These are phyloP conservation scores for Elaeis guineensis DNA, from an alignment of 176 grass and related monocot genomes.

Conservation along the genomic window DNA sequence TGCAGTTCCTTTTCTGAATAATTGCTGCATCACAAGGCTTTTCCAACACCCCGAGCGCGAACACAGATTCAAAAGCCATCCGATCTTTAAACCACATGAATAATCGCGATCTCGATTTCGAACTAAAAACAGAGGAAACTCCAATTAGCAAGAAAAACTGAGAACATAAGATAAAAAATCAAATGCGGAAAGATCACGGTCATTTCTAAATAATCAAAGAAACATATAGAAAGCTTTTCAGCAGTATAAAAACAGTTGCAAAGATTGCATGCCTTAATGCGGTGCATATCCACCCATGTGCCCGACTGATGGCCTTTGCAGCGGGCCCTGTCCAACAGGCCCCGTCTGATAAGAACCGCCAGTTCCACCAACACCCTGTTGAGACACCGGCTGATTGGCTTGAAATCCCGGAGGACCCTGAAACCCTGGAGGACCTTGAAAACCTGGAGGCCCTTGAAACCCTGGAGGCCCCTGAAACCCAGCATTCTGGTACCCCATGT, in stretches of 20 bases:
- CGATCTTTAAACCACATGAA: constrained; percentile 77
- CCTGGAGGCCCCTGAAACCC: constrained; percentile 42
- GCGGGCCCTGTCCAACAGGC: constrained; percentile 40
- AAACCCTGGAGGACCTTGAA: constrained; percentile 72
- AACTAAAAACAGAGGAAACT: constrained; percentile 53
- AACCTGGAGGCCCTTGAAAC: constrained; percentile 73
- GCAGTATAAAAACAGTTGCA: background rate
- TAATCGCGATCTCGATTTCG: constrained; percentile 66
- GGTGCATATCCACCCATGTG: constrained; percentile 66
- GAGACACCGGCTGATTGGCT: constrained; percentile 15
- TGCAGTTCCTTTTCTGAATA: constrained; percentile 49
- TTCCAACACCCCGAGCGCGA: constrained; percentile 57
- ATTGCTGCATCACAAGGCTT: constrained; percentile 66
- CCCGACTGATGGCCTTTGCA: constrained; percentile 44
- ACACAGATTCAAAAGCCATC: constrained; percentile 77
- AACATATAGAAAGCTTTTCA: constrained; percentile 8
- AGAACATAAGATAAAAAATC: constrained; percentile 15
- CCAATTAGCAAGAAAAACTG: constrained; percentile 43
- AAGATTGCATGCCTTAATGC: constrained; percentile 53
- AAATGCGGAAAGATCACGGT: constrained; percentile 10
- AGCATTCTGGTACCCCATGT: constrained; percentile 45
- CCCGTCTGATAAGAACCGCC: constrained; percentile 62
- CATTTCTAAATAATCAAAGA: constrained; percentile 8
- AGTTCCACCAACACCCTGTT: constrained; percentile 31
- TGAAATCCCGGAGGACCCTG: constrained; percentile 60